Evolutionary conservation across 805 yeast species (phyloP).

Genomic region (Saccharomycopsis oosterbeekiorum): DNA sequence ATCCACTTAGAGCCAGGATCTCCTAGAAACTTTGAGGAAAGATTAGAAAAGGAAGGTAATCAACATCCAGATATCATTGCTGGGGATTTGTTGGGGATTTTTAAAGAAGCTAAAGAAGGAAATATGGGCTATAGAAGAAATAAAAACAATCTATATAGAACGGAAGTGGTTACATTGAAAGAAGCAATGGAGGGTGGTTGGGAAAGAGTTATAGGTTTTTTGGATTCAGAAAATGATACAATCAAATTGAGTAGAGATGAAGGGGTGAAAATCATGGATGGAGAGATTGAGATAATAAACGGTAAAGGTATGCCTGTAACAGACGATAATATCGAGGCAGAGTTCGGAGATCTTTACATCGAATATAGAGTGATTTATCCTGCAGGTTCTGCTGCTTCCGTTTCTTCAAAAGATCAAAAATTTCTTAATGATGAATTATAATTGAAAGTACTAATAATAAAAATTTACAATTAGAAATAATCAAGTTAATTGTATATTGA

Average conservation of each 20-base stretch:
- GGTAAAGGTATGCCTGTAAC: constrained; percentile 81
- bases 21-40: constrained; percentile 46
- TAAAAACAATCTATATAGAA: constrained; percentile 63
- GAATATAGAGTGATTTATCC: constrained; percentile 38
- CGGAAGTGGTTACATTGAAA: constrained; percentile 60
- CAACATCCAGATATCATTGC: constrained; percentile 72
- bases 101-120: constrained; percentile 43
- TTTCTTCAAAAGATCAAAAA: constrained; percentile 7
- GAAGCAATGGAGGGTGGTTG: constrained; percentile 80
- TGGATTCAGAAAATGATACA: constrained; percentile 48
- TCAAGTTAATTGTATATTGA: too few species aligned
- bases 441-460: too few species aligned
- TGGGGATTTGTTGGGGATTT: constrained; percentile 64
- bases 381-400: constrained; percentile 23
- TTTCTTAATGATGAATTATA: neutral
- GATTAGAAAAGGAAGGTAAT: constrained; percentile 70
- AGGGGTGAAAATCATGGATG: constrained; percentile 48
- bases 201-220: constrained; percentile 54
- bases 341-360: constrained; percentile 40
- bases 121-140: constrained; percentile 84
- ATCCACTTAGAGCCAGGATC: constrained; percentile 65
- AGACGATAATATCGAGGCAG: constrained; percentile 32
- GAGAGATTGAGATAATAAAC: constrained; percentile 59
- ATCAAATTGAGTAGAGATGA: constrained; percentile 36
- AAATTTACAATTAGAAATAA: too few species aligned